A percentile compares a stretch with the other conserved stretches of the same genome.
phyloP scores from a whole-genome alignment of 768 basidiomycete species.

The Tulasnella sp. region DNA sequence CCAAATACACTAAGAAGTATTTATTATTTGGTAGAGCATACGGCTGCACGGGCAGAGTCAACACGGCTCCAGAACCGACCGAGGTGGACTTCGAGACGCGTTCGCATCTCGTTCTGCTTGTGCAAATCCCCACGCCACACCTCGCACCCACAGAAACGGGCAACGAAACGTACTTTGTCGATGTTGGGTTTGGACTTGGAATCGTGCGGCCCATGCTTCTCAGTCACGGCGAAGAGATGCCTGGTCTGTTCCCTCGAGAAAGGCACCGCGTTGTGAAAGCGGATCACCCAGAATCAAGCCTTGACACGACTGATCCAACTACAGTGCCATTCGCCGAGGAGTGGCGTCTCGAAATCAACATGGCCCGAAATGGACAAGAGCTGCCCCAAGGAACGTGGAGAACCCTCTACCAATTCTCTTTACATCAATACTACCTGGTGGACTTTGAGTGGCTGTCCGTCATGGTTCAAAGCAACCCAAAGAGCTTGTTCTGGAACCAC shows the following conservation, averaged over 20 bases:
- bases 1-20: not conserved
- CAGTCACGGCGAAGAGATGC: not conserved
- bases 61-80: not conserved
- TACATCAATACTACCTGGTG: not conserved
- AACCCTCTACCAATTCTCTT: constrained; percentile 10
- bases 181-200: constrained; percentile 20
- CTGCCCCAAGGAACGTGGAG: not conserved
- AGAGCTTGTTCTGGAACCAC: constrained; percentile 6
- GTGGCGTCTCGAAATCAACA: constrained; percentile 20
- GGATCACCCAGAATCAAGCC: not conserved
- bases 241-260: constrained; percentile 1
- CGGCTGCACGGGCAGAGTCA: not conserved
- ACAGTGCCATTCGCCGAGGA: constrained; percentile 10
- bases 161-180: constrained; percentile 21
- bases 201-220: constrained; percentile 14
- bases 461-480: not conserved
- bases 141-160: not conserved
- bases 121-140: constrained; percentile 8
- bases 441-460: not conserved
- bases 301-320: not conserved
- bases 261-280: constrained; percentile 1
- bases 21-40: not conserved
- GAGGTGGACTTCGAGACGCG: not conserved
- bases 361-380: not conserved
- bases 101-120: constrained; percentile 21